Base-by-base conservation (phyloP, 2,329 filamentous ascomycete species). In the Biscogniauxia sp. region DNA sequence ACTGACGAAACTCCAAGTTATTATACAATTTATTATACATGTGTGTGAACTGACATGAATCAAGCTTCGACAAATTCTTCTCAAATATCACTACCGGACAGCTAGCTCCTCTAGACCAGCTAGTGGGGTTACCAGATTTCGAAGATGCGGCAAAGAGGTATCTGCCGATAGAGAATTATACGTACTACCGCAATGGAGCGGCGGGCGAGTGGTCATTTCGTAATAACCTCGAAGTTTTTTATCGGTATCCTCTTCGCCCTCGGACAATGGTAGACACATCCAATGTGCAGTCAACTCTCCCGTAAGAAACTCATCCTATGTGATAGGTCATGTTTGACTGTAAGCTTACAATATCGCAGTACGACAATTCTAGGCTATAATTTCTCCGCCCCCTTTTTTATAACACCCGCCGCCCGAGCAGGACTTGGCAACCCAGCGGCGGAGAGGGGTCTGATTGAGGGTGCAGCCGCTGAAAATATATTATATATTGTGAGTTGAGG, bases 341-440 rank as follows among this genome's bases (percentile, higher is more conserved):
- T 45, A 45, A 17, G 15, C 15, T 37, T 32, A 25, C 50, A 23
- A 20, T 23, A n/a, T 6, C 17, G 13, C 28, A 76, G 76, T 17
- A 83, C 81, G 5, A 82, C 77, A 19, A 80, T 84, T 57, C 73
- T 84, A 37, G 82, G 82, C 32, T 74, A 82, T 73, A 81, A 83
- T 72, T 82, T 83, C 70, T 80, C 78, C 0, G 77, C 78, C 0
- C 82, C 82, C n/a, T 80, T 85, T 74, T 85, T 81, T 74, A 84
- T 85, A 68, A 76, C 76, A 60, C 81, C 82, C 4, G 79, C 77
- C 9, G 80, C 81, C 25, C 74, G 75, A 5, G 82, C 73, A 19
- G 77, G 71, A 26, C 78, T 79, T 56, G 82, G 69, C 7, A 75
- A 84, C 63, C 69, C 73, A 0, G 75, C 79, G 9, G 82, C 74